Conservation (phyloP, 1,284 basidiomycete genomes). For the Spongiforma sp. region DNA sequence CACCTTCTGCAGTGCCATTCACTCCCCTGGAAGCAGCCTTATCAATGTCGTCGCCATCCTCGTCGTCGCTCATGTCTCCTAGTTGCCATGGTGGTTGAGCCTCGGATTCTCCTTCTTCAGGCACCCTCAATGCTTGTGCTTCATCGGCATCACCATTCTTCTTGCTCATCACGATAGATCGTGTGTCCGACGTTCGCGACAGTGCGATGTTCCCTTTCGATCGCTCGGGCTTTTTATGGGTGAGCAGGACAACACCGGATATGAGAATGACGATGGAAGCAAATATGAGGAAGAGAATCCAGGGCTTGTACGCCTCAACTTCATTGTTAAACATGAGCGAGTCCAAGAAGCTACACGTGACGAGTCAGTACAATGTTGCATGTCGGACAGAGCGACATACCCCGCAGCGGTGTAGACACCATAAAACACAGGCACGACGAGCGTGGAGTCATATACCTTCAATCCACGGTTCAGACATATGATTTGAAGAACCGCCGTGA, state of each 20-base stretch:
- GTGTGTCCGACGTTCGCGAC: conserved; percentile 15
- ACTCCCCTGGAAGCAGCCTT: conserved; percentile 23
- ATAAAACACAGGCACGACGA: conserved; percentile 78
- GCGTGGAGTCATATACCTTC: conserved; percentile 77
- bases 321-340: conserved; percentile 83
- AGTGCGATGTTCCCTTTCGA: conserved; percentile 20
- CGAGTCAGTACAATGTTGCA: conserved; percentile 13
- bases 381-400: conserved; percentile 37
- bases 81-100: conserved; percentile 65
- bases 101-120: conserved; percentile 45
- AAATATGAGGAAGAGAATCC: conserved; percentile 88
- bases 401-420: conserved; percentile 69
- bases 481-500: conserved; percentile 89
- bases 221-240: conserved; percentile 81
- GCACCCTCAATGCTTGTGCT: conserved; percentile 41
- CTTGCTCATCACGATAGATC: conserved; percentile 24
- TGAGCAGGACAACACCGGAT: conserved; percentile 84
- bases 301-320: conserved; percentile 80
- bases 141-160: conserved; percentile 32
- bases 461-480: conserved; percentile 89
- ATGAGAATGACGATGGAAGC: conserved; percentile 85
- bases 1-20: neutral
- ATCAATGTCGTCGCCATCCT: conserved; percentile 38
- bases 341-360: conserved; percentile 59
- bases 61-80: conserved; percentile 68